Conservation (phyloP, 2,329 filamentous ascomycete genomes). For the Pseudocercospora musae region DNA sequence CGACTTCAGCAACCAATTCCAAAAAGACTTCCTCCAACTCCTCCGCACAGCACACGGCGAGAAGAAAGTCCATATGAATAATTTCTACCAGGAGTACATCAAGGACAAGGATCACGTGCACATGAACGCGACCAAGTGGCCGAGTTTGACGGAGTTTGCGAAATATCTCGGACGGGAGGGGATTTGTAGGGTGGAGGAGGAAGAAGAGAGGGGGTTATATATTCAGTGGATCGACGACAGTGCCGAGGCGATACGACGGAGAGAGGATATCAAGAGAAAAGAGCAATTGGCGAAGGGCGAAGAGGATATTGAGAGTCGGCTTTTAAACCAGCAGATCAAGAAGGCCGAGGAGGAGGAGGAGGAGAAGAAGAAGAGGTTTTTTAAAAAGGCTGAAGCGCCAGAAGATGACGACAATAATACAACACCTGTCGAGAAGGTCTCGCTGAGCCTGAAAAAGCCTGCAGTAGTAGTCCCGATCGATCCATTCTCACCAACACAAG, state of each 20-base stretch:
- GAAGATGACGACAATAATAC: too few relatives aligned
- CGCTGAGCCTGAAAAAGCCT: conserved; percentile 33
- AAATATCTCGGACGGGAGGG: conserved; percentile 83
- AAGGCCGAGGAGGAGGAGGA: conserved; percentile 63
- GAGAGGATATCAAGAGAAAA: conserved; percentile 77
- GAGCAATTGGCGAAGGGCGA: conserved; percentile 87
- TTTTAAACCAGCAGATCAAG: conserved; percentile 80
- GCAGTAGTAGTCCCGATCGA: conserved; percentile 28
- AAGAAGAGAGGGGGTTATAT: conserved; percentile 77
- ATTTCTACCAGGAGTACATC: conserved; percentile 95
- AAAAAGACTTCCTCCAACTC: conserved; percentile 72
- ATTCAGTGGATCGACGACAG: conserved; percentile 91
- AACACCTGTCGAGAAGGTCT: too few relatives aligned
- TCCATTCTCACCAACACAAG: conserved; percentile 29
- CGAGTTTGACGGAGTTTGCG: conserved; percentile 81
- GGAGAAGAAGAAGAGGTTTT: conserved; percentile 54
- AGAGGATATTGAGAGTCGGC: conserved; percentile 79
- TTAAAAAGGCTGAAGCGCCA: too few relatives aligned
- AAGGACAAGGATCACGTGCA: conserved; percentile 83
- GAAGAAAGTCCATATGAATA: conserved; percentile 83
- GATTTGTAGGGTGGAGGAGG: conserved; percentile 86
- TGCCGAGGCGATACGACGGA: conserved; percentile 74
- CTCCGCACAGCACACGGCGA: conserved; percentile 83
- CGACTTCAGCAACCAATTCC: conserved; percentile 77
- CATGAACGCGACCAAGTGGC: conserved; percentile 91